These are phyloP conservation scores for Paulownia fortunei DNA, from an alignment of 257 asterid species.

Conservation along the genomic window DNA sequence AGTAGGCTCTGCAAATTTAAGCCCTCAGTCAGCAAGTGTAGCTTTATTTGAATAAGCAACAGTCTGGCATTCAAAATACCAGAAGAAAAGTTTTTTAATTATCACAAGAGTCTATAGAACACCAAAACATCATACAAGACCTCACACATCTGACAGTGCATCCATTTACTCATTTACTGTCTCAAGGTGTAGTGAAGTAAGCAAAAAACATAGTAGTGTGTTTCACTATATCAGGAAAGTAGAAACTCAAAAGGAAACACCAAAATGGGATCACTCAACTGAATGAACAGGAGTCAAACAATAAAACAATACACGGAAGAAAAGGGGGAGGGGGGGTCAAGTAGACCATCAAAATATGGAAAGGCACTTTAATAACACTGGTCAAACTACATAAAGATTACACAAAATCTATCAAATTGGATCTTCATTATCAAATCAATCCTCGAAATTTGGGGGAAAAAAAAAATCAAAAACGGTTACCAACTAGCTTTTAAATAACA, in stretches of 20 bases:
- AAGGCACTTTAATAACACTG: not conserved
- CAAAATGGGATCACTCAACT: slow-evolving; percentile 23
- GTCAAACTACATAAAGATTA: slow-evolving; percentile 11
- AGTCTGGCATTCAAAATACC: slow-evolving; percentile 4
- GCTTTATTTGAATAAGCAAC: not conserved
- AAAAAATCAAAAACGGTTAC: not conserved
- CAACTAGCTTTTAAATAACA: not conserved
- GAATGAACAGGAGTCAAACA: not conserved
- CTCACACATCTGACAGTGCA: not conserved
- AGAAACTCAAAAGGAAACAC: not conserved
- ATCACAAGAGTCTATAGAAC: not conserved
- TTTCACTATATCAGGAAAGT: not conserved
- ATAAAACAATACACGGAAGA: too few species aligned
- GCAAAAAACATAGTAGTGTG: not conserved
- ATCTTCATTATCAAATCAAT: slow-evolving; percentile 33
- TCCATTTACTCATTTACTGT: slow-evolving; percentile 8
- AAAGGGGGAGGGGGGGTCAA: too few species aligned
- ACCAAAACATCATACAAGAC: not conserved
- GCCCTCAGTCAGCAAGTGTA: slow-evolving; percentile 26
- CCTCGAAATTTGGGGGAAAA: not conserved
- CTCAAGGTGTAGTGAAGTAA: not conserved
- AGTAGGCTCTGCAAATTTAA: slow-evolving; percentile 34
- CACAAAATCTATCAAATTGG: slow-evolving; percentile 26
- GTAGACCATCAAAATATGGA: not conserved
- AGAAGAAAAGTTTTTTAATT: not conserved